Base-by-base conservation (phyloP, 2,329 filamentous ascomycete species). In the Fusarium sp. region DNA sequence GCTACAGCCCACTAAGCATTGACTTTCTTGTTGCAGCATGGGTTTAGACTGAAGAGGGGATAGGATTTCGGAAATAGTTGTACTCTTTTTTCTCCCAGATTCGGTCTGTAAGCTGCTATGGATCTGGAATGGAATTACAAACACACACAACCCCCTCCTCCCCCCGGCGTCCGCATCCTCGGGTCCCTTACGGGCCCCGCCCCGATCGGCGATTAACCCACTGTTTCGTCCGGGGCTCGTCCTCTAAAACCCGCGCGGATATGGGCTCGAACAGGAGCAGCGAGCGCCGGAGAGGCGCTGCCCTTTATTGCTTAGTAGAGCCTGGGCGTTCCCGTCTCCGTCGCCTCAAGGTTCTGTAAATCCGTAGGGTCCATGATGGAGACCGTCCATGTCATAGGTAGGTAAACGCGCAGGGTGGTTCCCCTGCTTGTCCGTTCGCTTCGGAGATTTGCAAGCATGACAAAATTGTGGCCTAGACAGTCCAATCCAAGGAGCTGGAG, bases 361-460 rank as follows among this genome's bases (percentile, higher is more conserved):
- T 54, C 48, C 48, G 48, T 25, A 25, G 23, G 43, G 43, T 52
- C 6, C n/a, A 57, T 57, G 52, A 35, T 35, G 35, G 43, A 56
- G 52, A 27, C n/a, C 11, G n/a, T 35, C 30, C 23, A 35, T 35
- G 52, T 16, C 50, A 34, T 34, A 14, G 30, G 27, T 25, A 41
- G 39, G 57, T 37, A 37, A 37, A 37, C 18, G 18, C 18, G 27
- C 32, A 50, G 59, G 43, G 39, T 45, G 39, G 39, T 48, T 52
- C 32, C 48, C 48, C 48, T 52, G 35, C 20, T 48, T 23, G 48
- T 54, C 50, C n/a, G 60, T 41, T 56, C 39, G 56, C 60, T 62
- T 74, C 68, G 73, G 68, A 78, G 73, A 76, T 78, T 78, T 77
- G 71, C 73, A 78, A 78, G 73, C 76, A 78, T 77, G 76, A 77